A percentile compares a stretch with the other conserved stretches of the same genome.
Evolutionary conservation across 768 basidiomycete species (phyloP).

Genomic region (Kwoniella shandongensis): DNA sequence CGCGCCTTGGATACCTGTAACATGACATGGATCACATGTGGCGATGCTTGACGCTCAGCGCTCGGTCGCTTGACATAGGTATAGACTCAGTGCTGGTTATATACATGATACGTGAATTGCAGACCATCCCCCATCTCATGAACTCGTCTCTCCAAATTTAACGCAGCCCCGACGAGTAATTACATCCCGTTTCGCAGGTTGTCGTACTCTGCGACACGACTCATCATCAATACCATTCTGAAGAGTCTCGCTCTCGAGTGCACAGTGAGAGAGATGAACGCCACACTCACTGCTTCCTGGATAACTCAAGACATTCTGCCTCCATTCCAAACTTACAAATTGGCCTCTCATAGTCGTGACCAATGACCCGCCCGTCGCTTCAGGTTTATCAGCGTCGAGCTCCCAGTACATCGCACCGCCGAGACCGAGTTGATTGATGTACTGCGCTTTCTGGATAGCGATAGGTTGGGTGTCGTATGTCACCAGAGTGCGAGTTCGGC

Average conservation of each 20-base stretch:
- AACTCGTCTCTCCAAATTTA: neutral
- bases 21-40: neutral
- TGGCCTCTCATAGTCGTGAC: conserved; percentile 71
- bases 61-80: too few relatives aligned
- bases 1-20: neutral
- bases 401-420: conserved; percentile 83
- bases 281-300: conserved; percentile 49
- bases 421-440: conserved; percentile 71
- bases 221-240: conserved; percentile 61
- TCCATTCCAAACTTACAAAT: conserved; percentile 70
- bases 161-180: conserved; percentile 2
- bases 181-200: conserved; percentile 42
- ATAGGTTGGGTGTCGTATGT: conserved; percentile 75
- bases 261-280: neutral
- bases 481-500: conserved; percentile 62
- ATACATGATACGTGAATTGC: neutral
- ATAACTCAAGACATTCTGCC: conserved; percentile 80
- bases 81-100: conserved; percentile 6
- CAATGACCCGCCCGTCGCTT: conserved; percentile 63
- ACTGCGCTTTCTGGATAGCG: conserved; percentile 64
- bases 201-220: conserved; percentile 43
- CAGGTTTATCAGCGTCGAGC: conserved; percentile 79
- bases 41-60: too few relatives aligned
- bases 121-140: neutral
- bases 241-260: conserved; percentile 42